Evolutionary conservation across 768 basidiomycete genomes (phyloP).

Genomic region (Cyclocybe cylindracea): DNA sequence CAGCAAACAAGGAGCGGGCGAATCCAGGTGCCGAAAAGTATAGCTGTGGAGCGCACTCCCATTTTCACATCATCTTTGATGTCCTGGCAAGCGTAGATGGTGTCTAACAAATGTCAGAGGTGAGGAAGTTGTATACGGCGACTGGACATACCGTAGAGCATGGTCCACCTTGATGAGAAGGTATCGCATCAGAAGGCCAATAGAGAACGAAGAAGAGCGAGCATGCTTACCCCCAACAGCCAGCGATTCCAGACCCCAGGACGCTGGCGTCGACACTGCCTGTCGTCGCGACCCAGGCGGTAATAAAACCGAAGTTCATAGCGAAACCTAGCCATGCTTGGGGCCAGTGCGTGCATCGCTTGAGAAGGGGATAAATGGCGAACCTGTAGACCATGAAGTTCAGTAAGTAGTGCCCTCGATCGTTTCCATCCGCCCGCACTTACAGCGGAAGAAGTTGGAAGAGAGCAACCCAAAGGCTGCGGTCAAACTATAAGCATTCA

Average conservation of each 20-base stretch:
- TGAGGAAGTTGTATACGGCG: not conserved
- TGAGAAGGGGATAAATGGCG: conserved; percentile 53
- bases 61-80: conserved; percentile 70
- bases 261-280: conserved; percentile 30
- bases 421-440: conserved; percentile 10
- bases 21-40: conserved; percentile 65
- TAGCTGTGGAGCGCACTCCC: conserved; percentile 77
- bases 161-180: conserved; percentile 40
- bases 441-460: conserved; percentile 49
- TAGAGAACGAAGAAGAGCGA: not conserved
- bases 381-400: conserved; percentile 24
- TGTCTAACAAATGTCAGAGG: conserved; percentile 34
- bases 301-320: conserved; percentile 56
- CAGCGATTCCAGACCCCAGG: conserved; percentile 34
- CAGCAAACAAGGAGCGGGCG: conserved; percentile 56
- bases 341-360: conserved; percentile 60
- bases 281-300: conserved; percentile 46
- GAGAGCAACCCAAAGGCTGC: conserved; percentile 41
- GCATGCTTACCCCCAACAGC: conserved; percentile 46
- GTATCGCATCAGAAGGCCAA: not conserved
- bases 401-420: not conserved
- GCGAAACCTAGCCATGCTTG: conserved; percentile 63
- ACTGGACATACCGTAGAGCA: conserved; percentile 41
- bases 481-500: not conserved
- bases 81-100: conserved; percentile 81